Conservation (phyloP, 306 rosid species). For the Fragaria nilgerrensis region DNA sequence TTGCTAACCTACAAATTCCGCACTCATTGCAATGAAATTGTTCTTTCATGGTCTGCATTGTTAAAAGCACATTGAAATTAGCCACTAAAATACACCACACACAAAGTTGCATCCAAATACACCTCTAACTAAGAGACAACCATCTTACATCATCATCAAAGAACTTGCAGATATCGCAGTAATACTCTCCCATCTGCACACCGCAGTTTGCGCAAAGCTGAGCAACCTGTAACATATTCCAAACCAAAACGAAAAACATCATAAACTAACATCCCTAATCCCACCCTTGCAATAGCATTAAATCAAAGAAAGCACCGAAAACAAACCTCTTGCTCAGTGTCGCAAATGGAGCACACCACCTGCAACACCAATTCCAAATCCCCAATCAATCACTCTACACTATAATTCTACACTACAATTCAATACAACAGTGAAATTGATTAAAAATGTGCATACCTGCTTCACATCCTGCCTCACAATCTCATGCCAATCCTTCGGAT, state of each 20-base stretch:
- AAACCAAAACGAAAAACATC: not conserved
- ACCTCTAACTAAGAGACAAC: not conserved
- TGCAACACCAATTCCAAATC: slow-evolving; percentile 32
- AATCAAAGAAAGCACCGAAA: not conserved
- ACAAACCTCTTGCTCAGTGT: slow-evolving; percentile 53
- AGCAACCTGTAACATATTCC: slow-evolving; percentile 42
- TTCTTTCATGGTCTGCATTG: slow-evolving; percentile 49
- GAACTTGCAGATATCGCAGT: slow-evolving; percentile 66
- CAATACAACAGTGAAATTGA: not conserved
- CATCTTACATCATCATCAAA: slow-evolving; percentile 53
- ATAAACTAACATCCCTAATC: not conserved
- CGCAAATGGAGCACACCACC: slow-evolving; percentile 67
- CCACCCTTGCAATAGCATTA: not conserved
- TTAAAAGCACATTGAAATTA: slow-evolving; percentile 2
- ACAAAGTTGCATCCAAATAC: not conserved
- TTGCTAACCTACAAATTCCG: slow-evolving; percentile 68
- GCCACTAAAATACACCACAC: not conserved
- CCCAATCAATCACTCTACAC: not conserved
- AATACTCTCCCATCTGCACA: slow-evolving; percentile 72
- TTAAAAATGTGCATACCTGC: slow-evolving; percentile 30
- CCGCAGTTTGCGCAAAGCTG: slow-evolving; percentile 58
- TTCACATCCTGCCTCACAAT: slow-evolving; percentile 57
- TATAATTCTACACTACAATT: not conserved
- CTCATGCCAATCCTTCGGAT: slow-evolving; percentile 52
- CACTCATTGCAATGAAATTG: slow-evolving; percentile 77